phyloP scores from a whole-genome alignment of 176 grass and related monocot species.

The Phyllostachys edulis region DNA sequence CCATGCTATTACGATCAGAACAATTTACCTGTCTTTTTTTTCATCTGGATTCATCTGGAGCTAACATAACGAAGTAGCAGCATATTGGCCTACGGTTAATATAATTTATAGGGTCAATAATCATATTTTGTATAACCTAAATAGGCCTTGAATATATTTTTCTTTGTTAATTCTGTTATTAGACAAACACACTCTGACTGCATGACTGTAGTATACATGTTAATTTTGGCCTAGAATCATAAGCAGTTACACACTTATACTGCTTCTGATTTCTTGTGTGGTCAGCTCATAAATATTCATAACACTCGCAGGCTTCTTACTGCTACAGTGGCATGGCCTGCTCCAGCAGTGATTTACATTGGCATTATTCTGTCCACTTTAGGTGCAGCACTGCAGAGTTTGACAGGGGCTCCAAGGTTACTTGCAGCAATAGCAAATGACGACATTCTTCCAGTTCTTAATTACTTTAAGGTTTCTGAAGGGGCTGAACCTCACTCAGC shows the following conservation, averaged over 20 bases:
- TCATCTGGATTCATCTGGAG: neutral
- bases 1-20: slow-evolving; percentile 2
- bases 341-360: slow-evolving; percentile 89
- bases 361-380: slow-evolving; percentile 97
- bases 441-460: slow-evolving; percentile 92
- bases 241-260: neutral
- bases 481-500: slow-evolving; percentile 77
- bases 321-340: slow-evolving; percentile 91
- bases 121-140: neutral
- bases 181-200: neutral
- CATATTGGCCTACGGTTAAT: neutral
- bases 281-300: slow-evolving; percentile 35
- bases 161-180: slow-evolving; percentile 1
- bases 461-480: slow-evolving; percentile 94
- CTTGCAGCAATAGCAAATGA: slow-evolving; percentile 98
- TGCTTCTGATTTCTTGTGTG: neutral
- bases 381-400: slow-evolving; percentile 90
- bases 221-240: slow-evolving; percentile 6
- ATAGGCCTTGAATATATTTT: slow-evolving; percentile 14
- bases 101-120: neutral
- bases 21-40: neutral
- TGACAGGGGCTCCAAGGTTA: slow-evolving; percentile 92
- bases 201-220: neutral
- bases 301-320: slow-evolving; percentile 77
- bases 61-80: slow-evolving; percentile 7